phyloP scores from a whole-genome alignment of 352 stramenopile genomes.

The Globisporangium viniferum region DNA sequence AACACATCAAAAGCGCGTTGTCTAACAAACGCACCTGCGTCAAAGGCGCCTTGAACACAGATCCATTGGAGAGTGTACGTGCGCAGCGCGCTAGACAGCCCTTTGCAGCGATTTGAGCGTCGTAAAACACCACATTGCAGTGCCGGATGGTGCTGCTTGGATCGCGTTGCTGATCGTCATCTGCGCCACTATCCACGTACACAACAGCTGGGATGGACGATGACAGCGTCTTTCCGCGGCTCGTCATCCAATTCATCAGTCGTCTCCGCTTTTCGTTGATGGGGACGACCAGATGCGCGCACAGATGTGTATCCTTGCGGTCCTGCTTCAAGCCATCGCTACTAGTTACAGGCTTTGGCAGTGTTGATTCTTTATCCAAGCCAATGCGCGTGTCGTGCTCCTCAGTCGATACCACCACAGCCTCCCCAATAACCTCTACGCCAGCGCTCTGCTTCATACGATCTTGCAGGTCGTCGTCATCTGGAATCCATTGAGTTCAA shows the following conservation, averaged over 20 bases:
- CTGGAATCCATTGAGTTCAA: not conserved
- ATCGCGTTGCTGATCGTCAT: not conserved
- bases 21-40: slow-evolving; percentile 4
- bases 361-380: not conserved
- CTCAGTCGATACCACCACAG: not conserved
- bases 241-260: not conserved
- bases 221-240: not conserved
- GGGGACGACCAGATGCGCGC: not conserved
- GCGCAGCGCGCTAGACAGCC: slow-evolving; percentile 14
- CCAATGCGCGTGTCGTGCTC: not conserved
- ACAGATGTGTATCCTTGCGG: not conserved
- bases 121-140: slow-evolving; percentile 28
- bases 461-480: not conserved
- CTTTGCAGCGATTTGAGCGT: slow-evolving; percentile 14
- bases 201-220: not conserved
- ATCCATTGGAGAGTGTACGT: slow-evolving; percentile 6
- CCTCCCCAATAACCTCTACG: not conserved
- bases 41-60: slow-evolving; percentile 9
- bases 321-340: not conserved
- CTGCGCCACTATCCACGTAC: not conserved
- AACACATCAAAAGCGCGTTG: not conserved
- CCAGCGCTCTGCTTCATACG: not conserved
- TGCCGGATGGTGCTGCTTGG: not conserved
- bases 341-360: not conserved
- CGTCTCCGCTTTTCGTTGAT: not conserved